A percentile compares a stretch with the other conserved stretches of the same genome.
These are phyloP conservation scores for Torulaspora gathmanii DNA, from an alignment of 805 yeast species.

Conservation along the genomic window DNA sequence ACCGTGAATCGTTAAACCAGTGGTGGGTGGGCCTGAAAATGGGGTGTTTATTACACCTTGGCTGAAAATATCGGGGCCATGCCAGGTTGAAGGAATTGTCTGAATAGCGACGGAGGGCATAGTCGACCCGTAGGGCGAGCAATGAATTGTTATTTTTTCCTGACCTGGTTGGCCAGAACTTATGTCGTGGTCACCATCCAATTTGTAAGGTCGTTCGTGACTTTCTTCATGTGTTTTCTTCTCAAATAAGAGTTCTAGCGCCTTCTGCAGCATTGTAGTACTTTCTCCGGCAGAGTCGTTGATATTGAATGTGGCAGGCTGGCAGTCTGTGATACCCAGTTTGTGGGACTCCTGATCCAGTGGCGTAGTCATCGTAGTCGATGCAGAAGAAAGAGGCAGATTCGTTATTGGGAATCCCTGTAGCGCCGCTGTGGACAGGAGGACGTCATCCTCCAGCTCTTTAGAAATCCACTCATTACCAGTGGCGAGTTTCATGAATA, in stretches of 20 bases:
- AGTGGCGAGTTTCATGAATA: constrained; percentile 12
- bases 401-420: constrained; percentile 24
- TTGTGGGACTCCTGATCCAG: constrained; percentile 4
- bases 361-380: constrained; percentile 1
- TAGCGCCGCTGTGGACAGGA: constrained; percentile 67
- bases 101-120: constrained; percentile 27
- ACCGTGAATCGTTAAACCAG: constrained; percentile 62
- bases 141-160: constrained; percentile 5
- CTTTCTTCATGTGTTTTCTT: background rate
- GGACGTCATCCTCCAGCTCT: constrained; percentile 66
- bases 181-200: background rate
- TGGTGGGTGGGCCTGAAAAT: constrained; percentile 47
- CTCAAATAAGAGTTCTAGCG: constrained; percentile 8
- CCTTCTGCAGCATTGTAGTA: constrained; percentile 8
- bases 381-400: constrained; percentile 4
- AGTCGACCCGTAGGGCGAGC: constrained; percentile 13
- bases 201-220: background rate
- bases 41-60: constrained; percentile 11
- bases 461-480: constrained; percentile 67
- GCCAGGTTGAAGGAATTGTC: constrained; percentile 18
- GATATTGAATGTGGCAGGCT: constrained; percentile 15
- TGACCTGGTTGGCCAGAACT: background rate
- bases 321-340: constrained; percentile 28
- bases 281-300: background rate
- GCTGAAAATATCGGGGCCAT: constrained; percentile 17